These are phyloP conservation scores for Trichoderma harzianum DNA, from an alignment of 2,329 filamentous ascomycete genomes.

Conservation along the genomic window DNA sequence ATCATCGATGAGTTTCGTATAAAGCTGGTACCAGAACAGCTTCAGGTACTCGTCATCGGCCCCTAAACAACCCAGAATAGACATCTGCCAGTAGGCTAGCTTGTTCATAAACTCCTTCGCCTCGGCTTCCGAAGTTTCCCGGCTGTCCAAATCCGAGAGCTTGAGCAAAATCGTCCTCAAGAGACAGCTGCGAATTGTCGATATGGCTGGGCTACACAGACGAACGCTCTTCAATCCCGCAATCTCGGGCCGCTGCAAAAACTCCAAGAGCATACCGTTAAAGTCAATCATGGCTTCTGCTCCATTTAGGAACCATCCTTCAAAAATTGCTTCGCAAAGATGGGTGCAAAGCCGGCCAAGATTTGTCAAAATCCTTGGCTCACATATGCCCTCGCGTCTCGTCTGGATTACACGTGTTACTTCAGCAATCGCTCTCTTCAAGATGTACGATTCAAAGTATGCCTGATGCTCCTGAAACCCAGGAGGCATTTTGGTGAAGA, in stretches of 20 bases:
- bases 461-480: slow-evolving; percentile 93
- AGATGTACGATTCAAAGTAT: slow-evolving; percentile 87
- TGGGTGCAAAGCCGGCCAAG: slow-evolving; percentile 77
- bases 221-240: slow-evolving; percentile 79
- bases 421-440: slow-evolving; percentile 70
- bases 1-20: slow-evolving; percentile 76
- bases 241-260: slow-evolving; percentile 81
- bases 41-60: slow-evolving; percentile 78
- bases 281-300: slow-evolving; percentile 83
- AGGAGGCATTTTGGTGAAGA: slow-evolving; percentile 85
- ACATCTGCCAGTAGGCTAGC: slow-evolving; percentile 92
- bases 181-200: slow-evolving; percentile 71
- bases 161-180: slow-evolving; percentile 75
- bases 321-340: slow-evolving; percentile 85
- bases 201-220: slow-evolving; percentile 82
- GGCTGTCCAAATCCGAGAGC: slow-evolving; percentile 77
- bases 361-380: slow-evolving; percentile 83
- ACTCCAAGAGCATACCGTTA: slow-evolving; percentile 78
- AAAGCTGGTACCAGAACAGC: slow-evolving; percentile 88
- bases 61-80: slow-evolving; percentile 75
- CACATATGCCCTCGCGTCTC: slow-evolving; percentile 68
- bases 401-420: slow-evolving; percentile 67
- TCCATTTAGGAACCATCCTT: slow-evolving; percentile 93
- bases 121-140: slow-evolving; percentile 55
- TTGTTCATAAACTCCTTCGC: slow-evolving; percentile 74